Evolutionary conservation across 495 filamentous ascomycete species (phyloP).

Genomic region (Hypoxylon rickii): DNA sequence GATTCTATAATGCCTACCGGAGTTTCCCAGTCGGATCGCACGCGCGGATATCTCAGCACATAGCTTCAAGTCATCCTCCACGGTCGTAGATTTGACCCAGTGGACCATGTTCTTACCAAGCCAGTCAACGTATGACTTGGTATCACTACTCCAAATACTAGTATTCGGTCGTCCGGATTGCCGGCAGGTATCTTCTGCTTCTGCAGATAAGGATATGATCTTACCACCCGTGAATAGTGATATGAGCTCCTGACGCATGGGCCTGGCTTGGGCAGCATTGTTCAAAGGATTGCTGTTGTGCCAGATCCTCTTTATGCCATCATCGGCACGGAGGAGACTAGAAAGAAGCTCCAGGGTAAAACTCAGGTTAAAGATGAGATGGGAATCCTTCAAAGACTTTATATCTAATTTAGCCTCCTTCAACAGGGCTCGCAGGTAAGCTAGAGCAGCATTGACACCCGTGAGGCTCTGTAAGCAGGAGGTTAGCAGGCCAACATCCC

Average conservation of each 20-base stretch:
- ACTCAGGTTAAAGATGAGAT: slow-evolving; percentile 48
- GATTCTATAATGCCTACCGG: slow-evolving; percentile 54
- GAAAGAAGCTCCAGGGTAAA: slow-evolving; percentile 41
- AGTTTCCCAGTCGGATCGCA: slow-evolving; percentile 72
- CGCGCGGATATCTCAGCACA: slow-evolving; percentile 66
- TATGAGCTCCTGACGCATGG: slow-evolving; percentile 48
- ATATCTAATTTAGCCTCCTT: slow-evolving; percentile 47
- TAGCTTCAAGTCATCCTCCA: slow-evolving; percentile 53
- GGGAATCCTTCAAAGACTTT: slow-evolving; percentile 39
- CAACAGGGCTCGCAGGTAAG: slow-evolving; percentile 59
- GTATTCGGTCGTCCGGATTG: slow-evolving; percentile 39
- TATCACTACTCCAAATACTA: slow-evolving; percentile 68
- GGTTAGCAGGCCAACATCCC: slow-evolving; percentile 53
- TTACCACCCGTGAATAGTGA: slow-evolving; percentile 69
- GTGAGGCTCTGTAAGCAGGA: slow-evolving; percentile 71
- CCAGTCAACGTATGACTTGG: slow-evolving; percentile 70
- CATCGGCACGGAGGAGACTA: slow-evolving; percentile 58
- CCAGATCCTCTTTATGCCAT: slow-evolving; percentile 61
- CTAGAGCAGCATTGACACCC: slow-evolving; percentile 71
- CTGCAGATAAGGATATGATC: slow-evolving; percentile 71
- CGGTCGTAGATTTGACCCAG: slow-evolving; percentile 48
- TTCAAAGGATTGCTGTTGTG: slow-evolving; percentile 8
- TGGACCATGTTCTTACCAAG: slow-evolving; percentile 67
- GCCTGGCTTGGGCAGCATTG: slow-evolving; percentile 17
- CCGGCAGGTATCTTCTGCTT: slow-evolving; percentile 64